These are phyloP conservation scores for Dicorynia guianensis DNA, from an alignment of 306 rosid species.

Conservation along the genomic window DNA sequence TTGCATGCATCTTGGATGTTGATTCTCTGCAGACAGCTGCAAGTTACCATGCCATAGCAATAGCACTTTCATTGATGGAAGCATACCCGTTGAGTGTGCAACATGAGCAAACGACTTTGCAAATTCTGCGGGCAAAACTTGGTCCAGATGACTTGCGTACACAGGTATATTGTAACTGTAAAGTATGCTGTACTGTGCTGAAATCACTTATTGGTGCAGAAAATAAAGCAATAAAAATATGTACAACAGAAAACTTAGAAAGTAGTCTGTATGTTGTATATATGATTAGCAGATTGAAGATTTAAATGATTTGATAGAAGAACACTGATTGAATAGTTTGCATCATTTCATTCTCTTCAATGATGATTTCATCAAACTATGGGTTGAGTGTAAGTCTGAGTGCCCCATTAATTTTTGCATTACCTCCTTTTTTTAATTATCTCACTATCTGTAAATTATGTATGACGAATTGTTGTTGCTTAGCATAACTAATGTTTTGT, in stretches of 20 bases:
- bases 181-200: neutral
- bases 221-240: neutral
- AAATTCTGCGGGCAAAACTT: constrained; percentile 80
- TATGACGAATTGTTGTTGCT: neutral
- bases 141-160: constrained; percentile 87
- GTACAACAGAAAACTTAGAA: neutral
- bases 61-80: constrained; percentile 84
- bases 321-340: neutral
- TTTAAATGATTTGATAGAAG: neutral
- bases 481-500: constrained; percentile 20
- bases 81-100: constrained; percentile 86
- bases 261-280: neutral
- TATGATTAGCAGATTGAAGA: neutral
- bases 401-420: neutral
- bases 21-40: constrained; percentile 73
- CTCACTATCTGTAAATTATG: neutral
- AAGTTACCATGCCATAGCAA: constrained; percentile 86
- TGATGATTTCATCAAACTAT: neutral
- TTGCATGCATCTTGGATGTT: constrained; percentile 19
- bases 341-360: neutral
- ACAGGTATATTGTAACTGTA: constrained; percentile 56
- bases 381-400: neutral
- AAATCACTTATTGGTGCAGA: neutral
- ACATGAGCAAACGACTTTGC: constrained; percentile 83
- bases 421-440: neutral